Evolutionary conservation across 2,329 filamentous ascomycete species (phyloP).

Genomic region (Gyromitra esculenta): DNA sequence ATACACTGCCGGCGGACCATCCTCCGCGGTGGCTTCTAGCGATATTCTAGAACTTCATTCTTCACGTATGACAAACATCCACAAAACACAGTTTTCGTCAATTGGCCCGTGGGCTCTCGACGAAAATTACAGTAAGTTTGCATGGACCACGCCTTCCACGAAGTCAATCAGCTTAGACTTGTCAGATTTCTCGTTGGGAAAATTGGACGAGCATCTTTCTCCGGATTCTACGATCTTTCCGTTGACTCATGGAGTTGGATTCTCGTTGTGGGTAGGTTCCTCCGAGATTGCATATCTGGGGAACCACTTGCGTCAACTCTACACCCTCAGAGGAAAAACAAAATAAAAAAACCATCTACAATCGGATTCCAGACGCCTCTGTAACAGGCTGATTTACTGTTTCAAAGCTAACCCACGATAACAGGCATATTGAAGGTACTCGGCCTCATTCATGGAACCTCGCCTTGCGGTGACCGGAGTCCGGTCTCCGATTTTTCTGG

Average conservation of each 20-base stretch:
- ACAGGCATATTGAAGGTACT: conserved; percentile 16
- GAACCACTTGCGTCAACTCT: conserved; percentile 42
- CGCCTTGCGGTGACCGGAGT: conserved; percentile 28
- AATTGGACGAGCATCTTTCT: conserved; percentile 37
- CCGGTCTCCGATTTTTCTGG: conserved; percentile 15
- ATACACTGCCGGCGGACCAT: conserved; percentile 32
- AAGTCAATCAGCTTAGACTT: conserved; percentile 26
- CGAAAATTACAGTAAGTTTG: conserved; percentile 10
- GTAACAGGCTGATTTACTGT: conserved; percentile 27
- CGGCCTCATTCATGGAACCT: conserved; percentile 13
- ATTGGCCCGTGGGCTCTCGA: conserved; percentile 4
- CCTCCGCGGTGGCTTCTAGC: conserved; percentile 36
- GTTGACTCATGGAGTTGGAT: conserved; percentile 49
- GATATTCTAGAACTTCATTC: conserved; percentile 43
- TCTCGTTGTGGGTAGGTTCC: conserved; percentile 52
- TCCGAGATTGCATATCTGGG: conserved; percentile 51
- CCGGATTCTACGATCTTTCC: conserved; percentile 45
- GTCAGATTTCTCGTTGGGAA: conserved; percentile 25
- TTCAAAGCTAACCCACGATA: conserved; percentile 15
- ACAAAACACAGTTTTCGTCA: conserved; percentile 2
- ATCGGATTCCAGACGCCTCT: conserved; percentile 15
- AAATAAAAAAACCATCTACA: conserved; percentile 15
- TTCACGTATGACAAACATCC: conserved; percentile 6
- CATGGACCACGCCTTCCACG: conserved; percentile 6
- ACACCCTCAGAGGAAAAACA: conserved; percentile 29